These are phyloP conservation scores for Phytophthora aleatoria DNA, from an alignment of 352 stramenopile genomes.

Conservation along the genomic window DNA sequence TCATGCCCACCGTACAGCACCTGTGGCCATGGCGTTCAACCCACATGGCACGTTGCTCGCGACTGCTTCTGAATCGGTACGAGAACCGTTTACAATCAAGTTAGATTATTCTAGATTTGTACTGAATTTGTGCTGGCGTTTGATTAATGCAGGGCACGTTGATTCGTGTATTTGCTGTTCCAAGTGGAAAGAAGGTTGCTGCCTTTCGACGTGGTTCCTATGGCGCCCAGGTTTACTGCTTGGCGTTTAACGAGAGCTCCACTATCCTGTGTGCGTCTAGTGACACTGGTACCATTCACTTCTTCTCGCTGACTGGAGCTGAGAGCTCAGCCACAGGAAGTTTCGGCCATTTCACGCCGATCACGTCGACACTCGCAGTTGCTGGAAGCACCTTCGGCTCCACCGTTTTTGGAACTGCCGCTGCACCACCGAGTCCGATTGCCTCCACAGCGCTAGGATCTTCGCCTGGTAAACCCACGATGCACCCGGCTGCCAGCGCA, in stretches of 20 bases:
- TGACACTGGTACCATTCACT: slow-evolving; percentile 97
- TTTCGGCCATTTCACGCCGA: slow-evolving; percentile 79
- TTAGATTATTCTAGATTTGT: background rate
- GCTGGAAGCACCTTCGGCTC: slow-evolving; percentile 62
- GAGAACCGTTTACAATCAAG: background rate
- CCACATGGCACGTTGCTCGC: slow-evolving; percentile 83
- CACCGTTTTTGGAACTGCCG: slow-evolving; percentile 47
- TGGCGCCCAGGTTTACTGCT: slow-evolving; percentile 94
- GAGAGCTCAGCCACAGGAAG: slow-evolving; percentile 79
- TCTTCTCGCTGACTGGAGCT: slow-evolving; percentile 90
- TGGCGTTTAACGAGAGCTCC: slow-evolving; percentile 95
- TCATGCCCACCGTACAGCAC: slow-evolving; percentile 84
- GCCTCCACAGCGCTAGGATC: slow-evolving; percentile 13
- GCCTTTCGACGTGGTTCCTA: slow-evolving; percentile 97
- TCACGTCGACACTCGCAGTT: slow-evolving; percentile 77
- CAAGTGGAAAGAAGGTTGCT: slow-evolving; percentile 87
- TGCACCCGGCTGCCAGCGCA: slow-evolving; percentile 14
- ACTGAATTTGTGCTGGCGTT: background rate
- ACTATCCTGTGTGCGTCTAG: slow-evolving; percentile 95
- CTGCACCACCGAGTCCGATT: slow-evolving; percentile 18
- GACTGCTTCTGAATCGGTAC: slow-evolving; percentile 90
- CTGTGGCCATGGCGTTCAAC: slow-evolving; percentile 91
- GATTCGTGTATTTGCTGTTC: slow-evolving; percentile 97
- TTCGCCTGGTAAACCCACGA: slow-evolving; percentile 16
- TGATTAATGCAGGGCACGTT: slow-evolving; percentile 90